phyloP scores from a whole-genome alignment of 345 rosid genomes.

The Populus alba region DNA sequence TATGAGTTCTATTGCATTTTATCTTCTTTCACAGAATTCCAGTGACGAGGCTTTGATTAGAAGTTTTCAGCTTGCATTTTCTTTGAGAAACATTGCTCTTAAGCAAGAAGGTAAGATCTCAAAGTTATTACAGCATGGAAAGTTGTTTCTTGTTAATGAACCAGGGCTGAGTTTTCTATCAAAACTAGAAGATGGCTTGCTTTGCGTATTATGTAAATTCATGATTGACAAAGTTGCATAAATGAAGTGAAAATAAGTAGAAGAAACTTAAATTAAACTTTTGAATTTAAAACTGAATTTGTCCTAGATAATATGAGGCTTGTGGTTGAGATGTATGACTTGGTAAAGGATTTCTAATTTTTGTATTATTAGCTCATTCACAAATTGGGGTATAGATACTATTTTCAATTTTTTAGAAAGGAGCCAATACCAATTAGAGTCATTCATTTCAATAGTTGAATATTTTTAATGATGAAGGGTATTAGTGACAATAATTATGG shows the following conservation, averaged over 20 bases:
- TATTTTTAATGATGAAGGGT: neutral
- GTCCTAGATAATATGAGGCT: neutral
- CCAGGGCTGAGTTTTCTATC: neutral
- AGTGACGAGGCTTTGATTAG: constrained; percentile 68
- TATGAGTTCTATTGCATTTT: constrained; percentile 8
- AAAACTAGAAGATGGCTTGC: neutral
- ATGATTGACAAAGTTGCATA: neutral
- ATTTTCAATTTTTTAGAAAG: too few relatives aligned
- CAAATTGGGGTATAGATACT: too few relatives aligned
- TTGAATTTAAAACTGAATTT: neutral
- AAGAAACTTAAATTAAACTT: neutral
- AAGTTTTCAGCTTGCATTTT: constrained; percentile 90
- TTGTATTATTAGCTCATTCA: neutral
- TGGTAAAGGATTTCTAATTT: neutral
- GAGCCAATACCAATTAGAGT: too few relatives aligned
- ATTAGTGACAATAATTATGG: neutral
- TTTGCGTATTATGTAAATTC: neutral
- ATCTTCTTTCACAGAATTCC: constrained; percentile 62
- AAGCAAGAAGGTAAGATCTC: constrained; percentile 63
- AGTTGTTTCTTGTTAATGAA: neutral
- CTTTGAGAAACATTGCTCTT: constrained; percentile 75
- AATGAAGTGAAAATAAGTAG: neutral
- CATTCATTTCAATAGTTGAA: too few relatives aligned
- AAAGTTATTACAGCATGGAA: neutral
- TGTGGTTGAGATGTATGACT: neutral